phyloP scores from a whole-genome alignment of 352 stramenopile species.

The Elongisporangium undulatum region DNA sequence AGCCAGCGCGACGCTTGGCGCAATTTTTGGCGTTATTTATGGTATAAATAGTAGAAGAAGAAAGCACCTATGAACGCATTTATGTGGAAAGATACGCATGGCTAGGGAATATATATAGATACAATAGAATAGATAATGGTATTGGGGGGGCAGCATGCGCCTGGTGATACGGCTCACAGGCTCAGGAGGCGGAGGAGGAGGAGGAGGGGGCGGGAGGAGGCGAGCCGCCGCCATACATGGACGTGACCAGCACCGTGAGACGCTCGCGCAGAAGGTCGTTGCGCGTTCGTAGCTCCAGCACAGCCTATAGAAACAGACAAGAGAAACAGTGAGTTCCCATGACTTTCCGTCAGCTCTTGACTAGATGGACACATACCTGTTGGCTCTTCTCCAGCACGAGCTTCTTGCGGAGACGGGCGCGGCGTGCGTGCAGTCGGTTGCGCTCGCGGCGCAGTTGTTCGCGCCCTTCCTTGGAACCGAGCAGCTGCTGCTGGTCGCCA shows the following conservation, averaged over 20 bases:
- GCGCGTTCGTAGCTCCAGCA: constrained; percentile 51
- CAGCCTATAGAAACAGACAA: constrained; percentile 26
- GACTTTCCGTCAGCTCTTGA: background rate
- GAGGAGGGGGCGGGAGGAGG: background rate
- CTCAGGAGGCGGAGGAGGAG: background rate
- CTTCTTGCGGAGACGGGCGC: constrained; percentile 75
- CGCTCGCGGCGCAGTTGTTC: constrained; percentile 68
- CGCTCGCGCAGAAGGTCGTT: constrained; percentile 62
- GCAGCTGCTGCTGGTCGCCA: constrained; percentile 20
- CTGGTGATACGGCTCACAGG: background rate
- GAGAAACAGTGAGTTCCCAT: constrained; percentile 4
- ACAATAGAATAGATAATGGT: background rate
- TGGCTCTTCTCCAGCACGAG: constrained; percentile 75
- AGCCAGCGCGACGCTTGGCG: background rate
- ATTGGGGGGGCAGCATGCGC: background rate
- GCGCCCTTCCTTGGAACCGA: constrained; percentile 62
- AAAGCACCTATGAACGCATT: background rate
- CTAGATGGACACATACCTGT: constrained; percentile 26
- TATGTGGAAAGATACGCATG: background rate
- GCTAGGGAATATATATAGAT: background rate
- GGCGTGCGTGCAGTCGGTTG: constrained; percentile 68
- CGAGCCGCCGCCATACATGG: constrained; percentile 49
- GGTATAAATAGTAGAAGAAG: background rate
- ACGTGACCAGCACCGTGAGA: constrained; percentile 49
- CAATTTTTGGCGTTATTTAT: background rate